Base-by-base conservation (phyloP, 2,329 filamentous ascomycete genomes). In the Bisporella sp. region DNA sequence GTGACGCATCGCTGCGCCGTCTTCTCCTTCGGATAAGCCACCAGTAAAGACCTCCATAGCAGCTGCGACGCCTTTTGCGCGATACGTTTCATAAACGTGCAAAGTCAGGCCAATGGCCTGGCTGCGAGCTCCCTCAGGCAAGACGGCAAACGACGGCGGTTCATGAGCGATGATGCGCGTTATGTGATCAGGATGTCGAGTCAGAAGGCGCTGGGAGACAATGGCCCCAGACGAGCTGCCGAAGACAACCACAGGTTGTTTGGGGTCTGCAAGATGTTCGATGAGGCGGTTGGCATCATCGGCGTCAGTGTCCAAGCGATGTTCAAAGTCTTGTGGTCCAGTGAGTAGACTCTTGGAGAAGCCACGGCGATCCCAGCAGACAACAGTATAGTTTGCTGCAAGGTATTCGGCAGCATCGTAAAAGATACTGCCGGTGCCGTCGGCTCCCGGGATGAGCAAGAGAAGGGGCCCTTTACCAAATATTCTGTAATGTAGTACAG, bases 401-500 rank as follows among this genome's bases (percentile, higher is more conserved):
- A 68, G 54, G 11, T 52, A 41, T 31, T 54, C 52, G 5, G 59
- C 60, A 6, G 60, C 46, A 3, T 48, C 35, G 32, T 59, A 50
- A 51, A 60, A 67, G 40, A 65, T 54, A 12, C 60, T 57, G 5
- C 54, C 55, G 13, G 53, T 53, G 12, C 66, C 64, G 33, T 63
- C 58, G 29, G 60, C 64, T 39, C 65, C 64, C 21, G 62, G 57
- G 40, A 68, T 64, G n/a, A 61, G 54, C 37, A 67, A 50, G 8
- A 67, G 53, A 5, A 64, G 48, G 5, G 65, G 65, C 4, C 62
- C 62, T 21, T 45, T 51, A 21, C 65, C 65, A n/a, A 56, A 45
- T 29, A 51, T 56, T 32, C 64, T 57, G 51, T 67, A 66, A 53
- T 61, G 57, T 12, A 66, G 55, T 5, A 35, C 51, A n/a, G 64